Conservation (phyloP, 2,329 filamentous ascomycete genomes). For the Lachnellula arida region DNA sequence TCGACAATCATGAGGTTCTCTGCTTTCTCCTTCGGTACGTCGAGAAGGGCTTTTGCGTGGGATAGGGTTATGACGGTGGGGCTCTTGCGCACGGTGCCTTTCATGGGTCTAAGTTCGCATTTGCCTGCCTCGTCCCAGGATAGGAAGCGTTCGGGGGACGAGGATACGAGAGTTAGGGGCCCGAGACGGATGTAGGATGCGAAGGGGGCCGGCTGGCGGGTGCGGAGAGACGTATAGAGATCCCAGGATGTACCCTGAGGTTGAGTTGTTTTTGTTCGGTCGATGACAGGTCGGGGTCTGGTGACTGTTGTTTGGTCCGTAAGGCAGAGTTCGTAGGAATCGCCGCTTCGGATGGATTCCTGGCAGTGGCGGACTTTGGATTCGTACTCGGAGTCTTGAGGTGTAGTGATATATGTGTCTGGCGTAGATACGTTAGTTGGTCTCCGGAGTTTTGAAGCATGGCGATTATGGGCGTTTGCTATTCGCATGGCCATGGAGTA, state of each 20-base stretch:
- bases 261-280: neutral
- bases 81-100: constrained; percentile 86
- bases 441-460: no score
- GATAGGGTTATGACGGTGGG: constrained; percentile 59
- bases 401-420: constrained; percentile 21
- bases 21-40: constrained; percentile 82
- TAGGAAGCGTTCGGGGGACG: constrained; percentile 86
- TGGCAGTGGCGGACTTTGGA: constrained; percentile 34
- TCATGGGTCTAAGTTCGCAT: constrained; percentile 88
- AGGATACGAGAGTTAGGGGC: constrained; percentile 67
- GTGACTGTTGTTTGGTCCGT: constrained; percentile 32
- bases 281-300: neutral
- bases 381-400: constrained; percentile 28
- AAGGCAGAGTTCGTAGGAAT: constrained; percentile 39
- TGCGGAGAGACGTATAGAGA: constrained; percentile 30
- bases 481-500: neutral
- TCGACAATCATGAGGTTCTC: constrained; percentile 99
- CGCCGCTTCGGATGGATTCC: constrained; percentile 33
- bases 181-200: constrained; percentile 74
- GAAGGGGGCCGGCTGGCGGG: constrained; percentile 40
- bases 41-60: constrained; percentile 67
- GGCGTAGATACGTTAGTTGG: no score
- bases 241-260: constrained; percentile 22
- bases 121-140: constrained; percentile 56
- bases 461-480: neutral